A percentile compares a stretch with the other conserved stretches of the same genome.
These are phyloP conservation scores for Cercospora nicotianae DNA, from an alignment of 2,329 filamentous ascomycete genomes.

Conservation along the genomic window DNA sequence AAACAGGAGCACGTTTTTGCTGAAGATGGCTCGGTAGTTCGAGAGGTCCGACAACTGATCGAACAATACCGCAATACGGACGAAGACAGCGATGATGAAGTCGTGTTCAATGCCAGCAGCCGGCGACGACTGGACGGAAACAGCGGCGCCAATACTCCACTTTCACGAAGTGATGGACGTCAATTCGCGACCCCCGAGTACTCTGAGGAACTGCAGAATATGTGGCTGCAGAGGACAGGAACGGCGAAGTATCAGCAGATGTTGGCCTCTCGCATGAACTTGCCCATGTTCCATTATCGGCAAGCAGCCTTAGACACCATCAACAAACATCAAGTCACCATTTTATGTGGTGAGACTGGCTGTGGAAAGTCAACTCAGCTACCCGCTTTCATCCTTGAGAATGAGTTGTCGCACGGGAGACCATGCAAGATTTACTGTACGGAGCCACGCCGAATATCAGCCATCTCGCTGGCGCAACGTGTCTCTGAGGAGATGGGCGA, in stretches of 20 bases:
- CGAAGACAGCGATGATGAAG: conserved; percentile 49
- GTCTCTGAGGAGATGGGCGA: conserved; percentile 96
- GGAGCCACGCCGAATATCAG: conserved; percentile 91
- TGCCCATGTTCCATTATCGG: conserved; percentile 88
- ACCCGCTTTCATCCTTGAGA: conserved; percentile 88
- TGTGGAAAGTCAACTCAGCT: conserved; percentile 97
- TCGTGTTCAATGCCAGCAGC: conserved; percentile 76
- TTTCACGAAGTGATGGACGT: conserved; percentile 26
- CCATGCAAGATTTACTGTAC: conserved; percentile 93
- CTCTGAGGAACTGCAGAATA: conserved; percentile 47
- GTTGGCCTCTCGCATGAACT: conserved; percentile 72
- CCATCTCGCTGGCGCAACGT: conserved; percentile 86
- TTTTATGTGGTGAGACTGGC: conserved; percentile 94
- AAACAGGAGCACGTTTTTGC: conserved; percentile 71
- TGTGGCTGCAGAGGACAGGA: conserved; percentile 56
- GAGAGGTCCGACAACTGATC: conserved; percentile 68
- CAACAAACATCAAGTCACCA: conserved; percentile 78
- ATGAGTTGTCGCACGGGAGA: conserved; percentile 76
- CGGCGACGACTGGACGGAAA: conserved; percentile 43
- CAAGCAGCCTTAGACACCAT: conserved; percentile 75
- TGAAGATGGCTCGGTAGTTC: conserved; percentile 67
- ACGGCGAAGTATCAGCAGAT: conserved; percentile 69
- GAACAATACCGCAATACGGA: conserved; percentile 54
- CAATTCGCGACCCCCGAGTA: conserved; percentile 16
- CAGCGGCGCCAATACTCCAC: conserved; percentile 38